Percentiles rank a stretch among this genome's conserved stretches.
These are phyloP conservation scores for Psilocybe azurescens DNA, from an alignment of 768 basidiomycete species.

Conservation along the genomic window DNA sequence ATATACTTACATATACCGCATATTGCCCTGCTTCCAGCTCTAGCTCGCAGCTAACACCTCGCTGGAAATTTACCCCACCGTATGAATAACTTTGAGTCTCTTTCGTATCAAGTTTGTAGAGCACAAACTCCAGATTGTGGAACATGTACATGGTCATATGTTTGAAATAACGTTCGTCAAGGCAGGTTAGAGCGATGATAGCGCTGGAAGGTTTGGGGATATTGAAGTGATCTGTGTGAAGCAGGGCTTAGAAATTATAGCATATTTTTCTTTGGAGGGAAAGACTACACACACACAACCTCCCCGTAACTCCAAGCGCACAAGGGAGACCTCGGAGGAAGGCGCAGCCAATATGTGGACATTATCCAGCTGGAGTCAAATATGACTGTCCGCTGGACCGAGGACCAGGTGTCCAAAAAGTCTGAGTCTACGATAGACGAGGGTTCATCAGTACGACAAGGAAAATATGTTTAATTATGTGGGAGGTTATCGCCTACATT, in stretches of 20 bases:
- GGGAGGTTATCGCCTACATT: conserved; percentile 31
- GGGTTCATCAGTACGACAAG: no score
- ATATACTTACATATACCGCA: conserved; percentile 40
- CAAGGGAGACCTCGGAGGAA: conserved; percentile 39
- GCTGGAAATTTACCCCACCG: conserved; percentile 27
- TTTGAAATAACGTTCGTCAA: conserved; percentile 48
- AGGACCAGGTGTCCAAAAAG: conserved; percentile 42
- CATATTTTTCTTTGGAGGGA: neutral
- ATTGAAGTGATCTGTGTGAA: conserved; percentile 17
- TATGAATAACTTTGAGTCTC: conserved; percentile 34
- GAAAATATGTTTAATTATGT: no score
- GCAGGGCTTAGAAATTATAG: neutral
- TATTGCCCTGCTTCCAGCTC: conserved; percentile 44
- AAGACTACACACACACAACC: conserved; percentile 42
- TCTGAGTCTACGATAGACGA: conserved; percentile 32
- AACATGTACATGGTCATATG: conserved; percentile 39
- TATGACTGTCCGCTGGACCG: conserved; percentile 43
- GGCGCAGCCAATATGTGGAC: conserved; percentile 46
- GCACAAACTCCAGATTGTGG: conserved; percentile 49
- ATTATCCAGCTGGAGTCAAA: conserved; percentile 49
- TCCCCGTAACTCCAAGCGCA: conserved; percentile 48
- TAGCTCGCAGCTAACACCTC: conserved; percentile 41
- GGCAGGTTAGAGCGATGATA: conserved; percentile 48
- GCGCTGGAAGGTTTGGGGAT: conserved; percentile 39
- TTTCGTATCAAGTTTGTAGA: conserved; percentile 44